phyloP scores from a whole-genome alignment of 257 asterid genomes.

The Craterostigma plantagineum region DNA sequence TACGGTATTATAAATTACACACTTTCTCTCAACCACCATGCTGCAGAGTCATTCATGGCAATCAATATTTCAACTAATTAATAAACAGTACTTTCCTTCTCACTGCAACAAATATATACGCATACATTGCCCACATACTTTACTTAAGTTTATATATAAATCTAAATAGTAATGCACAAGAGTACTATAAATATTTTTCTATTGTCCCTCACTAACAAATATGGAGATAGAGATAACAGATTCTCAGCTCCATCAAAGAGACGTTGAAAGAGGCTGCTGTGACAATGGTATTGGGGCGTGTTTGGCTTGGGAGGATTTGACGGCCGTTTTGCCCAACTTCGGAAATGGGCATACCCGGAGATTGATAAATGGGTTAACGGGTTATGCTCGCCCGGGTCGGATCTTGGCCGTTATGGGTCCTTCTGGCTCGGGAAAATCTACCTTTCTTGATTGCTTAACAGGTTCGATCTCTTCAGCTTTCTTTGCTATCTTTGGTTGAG shows the following conservation, averaged over 20 bases:
- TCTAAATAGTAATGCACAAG: not conserved
- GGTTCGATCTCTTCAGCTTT: not conserved
- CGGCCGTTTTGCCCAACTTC: constrained; percentile 48
- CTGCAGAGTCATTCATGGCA: constrained; percentile 17
- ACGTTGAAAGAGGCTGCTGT: constrained; percentile 7
- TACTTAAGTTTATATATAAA: not conserved
- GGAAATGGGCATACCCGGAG: constrained; percentile 55
- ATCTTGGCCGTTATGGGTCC: constrained; percentile 93
- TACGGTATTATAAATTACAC: constrained; percentile 8
- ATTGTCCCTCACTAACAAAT: not conserved
- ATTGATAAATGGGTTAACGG: constrained; percentile 42
- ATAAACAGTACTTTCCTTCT: not conserved
- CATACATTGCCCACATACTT: too few relatives aligned
- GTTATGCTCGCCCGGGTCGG: constrained; percentile 70
- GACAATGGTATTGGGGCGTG: constrained; percentile 13
- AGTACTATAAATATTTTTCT: too few relatives aligned
- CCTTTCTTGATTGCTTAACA: constrained; percentile 49
- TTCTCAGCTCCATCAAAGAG: not conserved
- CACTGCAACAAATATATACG: not conserved
- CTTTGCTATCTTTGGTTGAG: not conserved
- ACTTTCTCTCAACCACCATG: constrained; percentile 17
- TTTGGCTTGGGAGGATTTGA: constrained; percentile 65
- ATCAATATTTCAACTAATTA: not conserved
- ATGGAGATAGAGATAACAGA: constrained; percentile 33
- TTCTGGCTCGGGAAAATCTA: constrained; percentile 87